Evolutionary conservation across 2,329 filamentous ascomycete species (phyloP).

Genomic region (Fulvia fulva): DNA sequence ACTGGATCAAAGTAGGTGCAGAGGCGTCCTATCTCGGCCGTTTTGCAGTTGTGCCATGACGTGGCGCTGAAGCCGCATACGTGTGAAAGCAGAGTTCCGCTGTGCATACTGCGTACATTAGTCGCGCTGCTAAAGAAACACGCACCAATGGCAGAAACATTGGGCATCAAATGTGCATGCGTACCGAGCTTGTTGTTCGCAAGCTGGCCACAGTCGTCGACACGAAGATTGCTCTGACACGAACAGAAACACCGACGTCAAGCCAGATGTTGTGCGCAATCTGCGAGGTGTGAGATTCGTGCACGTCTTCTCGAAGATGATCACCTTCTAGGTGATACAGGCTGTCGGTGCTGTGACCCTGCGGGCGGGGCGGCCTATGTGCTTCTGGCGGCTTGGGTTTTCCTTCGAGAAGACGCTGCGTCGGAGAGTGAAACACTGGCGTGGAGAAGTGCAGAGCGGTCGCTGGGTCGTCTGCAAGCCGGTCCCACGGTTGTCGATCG

Average conservation of each 20-base stretch:
- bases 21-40: background rate
- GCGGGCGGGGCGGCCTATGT: background rate
- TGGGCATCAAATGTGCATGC: background rate
- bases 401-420: constrained; percentile 13
- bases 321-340: constrained; percentile 17
- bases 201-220: background rate
- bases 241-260: constrained; percentile 2
- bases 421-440: constrained; percentile 23
- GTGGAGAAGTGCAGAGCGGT: constrained; percentile 9
- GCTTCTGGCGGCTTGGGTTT: background rate
- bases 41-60: background rate
- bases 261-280: constrained; percentile 1
- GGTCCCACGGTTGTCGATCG: background rate
- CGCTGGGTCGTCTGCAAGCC: background rate
- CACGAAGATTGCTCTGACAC: background rate
- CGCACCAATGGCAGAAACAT: background rate
- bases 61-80: background rate
- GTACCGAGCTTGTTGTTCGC: background rate
- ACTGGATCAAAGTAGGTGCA: constrained; percentile 1
- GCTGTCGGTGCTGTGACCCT: constrained; percentile 2
- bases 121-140: constrained; percentile 3
- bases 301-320: constrained; percentile 17
- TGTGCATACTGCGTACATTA: constrained; percentile 8
- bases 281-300: background rate
- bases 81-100: constrained; percentile 8